Conservation (phyloP, 805 yeast genomes). For the Candida mattraensis region DNA sequence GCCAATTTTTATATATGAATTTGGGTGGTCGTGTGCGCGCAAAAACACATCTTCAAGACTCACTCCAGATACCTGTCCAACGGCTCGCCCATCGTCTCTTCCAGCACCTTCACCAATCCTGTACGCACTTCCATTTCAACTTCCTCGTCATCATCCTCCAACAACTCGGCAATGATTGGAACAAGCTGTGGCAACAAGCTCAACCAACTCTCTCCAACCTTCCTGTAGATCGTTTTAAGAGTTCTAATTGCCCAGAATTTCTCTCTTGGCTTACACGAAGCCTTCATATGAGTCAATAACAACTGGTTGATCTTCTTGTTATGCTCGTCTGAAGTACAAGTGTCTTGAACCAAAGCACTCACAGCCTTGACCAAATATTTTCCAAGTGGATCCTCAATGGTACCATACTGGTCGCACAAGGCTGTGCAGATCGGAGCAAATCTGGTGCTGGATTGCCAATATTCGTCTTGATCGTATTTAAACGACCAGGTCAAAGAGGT, state of each 20-base stretch:
- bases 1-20: no score
- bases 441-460: constrained; percentile 88
- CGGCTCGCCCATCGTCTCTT: constrained; percentile 91
- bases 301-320: constrained; percentile 71
- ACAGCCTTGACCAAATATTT: constrained; percentile 78
- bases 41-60: constrained; percentile 2
- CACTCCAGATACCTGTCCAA: constrained; percentile 74
- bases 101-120: constrained; percentile 88
- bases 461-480: constrained; percentile 88
- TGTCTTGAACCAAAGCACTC: constrained; percentile 66
- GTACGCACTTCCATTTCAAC: constrained; percentile 90
- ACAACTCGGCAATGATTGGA: constrained; percentile 90
- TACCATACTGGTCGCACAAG: constrained; percentile 63
- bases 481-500: constrained; percentile 78
- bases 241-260: constrained; percentile 80
- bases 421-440: constrained; percentile 69
- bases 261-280: constrained; percentile 53
- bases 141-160: constrained; percentile 93
- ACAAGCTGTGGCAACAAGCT: constrained; percentile 88
- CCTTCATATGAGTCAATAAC: constrained; percentile 66
- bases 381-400: constrained; percentile 73
- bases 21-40: constrained; percentile 5
- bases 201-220: constrained; percentile 95
- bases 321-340: constrained; percentile 63
- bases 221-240: constrained; percentile 78